Evolutionary conservation across 148 eudicot species (phyloP), one percentile per base, ranked within the genome.

Genomic region (Chenopodium quinoa): DNA sequence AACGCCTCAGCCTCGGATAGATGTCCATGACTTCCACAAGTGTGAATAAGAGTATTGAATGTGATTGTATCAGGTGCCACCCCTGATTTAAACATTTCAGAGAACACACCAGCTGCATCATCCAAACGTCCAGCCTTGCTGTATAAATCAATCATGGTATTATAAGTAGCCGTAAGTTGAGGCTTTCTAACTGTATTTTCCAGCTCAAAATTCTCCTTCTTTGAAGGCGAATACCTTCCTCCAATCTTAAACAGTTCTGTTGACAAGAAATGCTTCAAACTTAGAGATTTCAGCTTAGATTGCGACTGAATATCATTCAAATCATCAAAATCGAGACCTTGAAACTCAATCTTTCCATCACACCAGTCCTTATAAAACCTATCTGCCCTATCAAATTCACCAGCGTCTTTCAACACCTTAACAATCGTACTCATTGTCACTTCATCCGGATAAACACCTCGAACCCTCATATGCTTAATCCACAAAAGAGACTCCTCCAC

Each of bases 311-410:
- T 72, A 79, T 88, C 92, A 64, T 79, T 81, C 47, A 87, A 69
- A 82, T 83, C 79, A 78, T 87, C 92, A 89, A 89, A 86, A 83
- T 84, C 89, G 44, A 91, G 86, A 86, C 86, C 85, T 75, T 88
- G 85, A 65, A 92, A 81, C 58, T 90, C 89, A 86, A 93, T 81
- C 84, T 81, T 91, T 64, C 98, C 97, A 19, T 4, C 73, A 79
- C 95, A 88, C 98, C 98, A 94, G 80, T 89, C 92, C 81, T 90
- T 94, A 77, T 94, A 93, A 84, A 94, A 94, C 78, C 78, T 87
- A 79, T 90, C 88, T 0, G 93, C 98, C 87, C 88, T 80, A 83
- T 91, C 93, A 78, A 86, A 94, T 52, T 93, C 97, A 58, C 85
- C 86, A 7, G 89, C 95, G 85, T 93, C 95, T 85, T 94, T 94